Percentiles rank a stretch among this genome's conserved stretches.
Conservation (phyloP, 2,329 filamentous ascomycete species). For the Aspergillus versicolor region DNA sequence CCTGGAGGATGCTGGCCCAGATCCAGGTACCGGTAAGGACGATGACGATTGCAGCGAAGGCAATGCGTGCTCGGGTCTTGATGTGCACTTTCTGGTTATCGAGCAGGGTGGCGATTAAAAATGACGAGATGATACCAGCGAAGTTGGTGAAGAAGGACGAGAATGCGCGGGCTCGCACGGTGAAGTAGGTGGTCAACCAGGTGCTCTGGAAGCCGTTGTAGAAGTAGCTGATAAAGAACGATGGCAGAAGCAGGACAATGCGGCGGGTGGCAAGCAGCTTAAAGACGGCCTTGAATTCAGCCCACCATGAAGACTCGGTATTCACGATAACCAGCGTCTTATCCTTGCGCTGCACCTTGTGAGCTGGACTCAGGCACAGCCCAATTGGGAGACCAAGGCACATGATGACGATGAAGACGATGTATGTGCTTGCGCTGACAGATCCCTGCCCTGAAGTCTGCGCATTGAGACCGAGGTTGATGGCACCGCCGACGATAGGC, state of each 20-base stretch:
- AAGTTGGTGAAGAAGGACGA: conserved; percentile 15
- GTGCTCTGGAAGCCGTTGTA: conserved; percentile 30
- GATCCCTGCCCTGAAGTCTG: conserved; percentile 3
- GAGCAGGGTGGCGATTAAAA: conserved; percentile 9
- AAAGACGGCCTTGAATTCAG: conserved; percentile 12
- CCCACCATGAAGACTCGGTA: conserved; percentile 6
- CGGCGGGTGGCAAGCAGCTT: conserved; percentile 6
- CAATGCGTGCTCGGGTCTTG: conserved; percentile 11
- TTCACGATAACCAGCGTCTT: conserved; percentile 8
- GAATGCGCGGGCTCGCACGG: conserved; percentile 12
- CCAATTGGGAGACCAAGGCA: conserved; percentile 12
- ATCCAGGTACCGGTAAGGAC: conserved; percentile 12
- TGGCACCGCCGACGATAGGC: conserved; percentile 12
- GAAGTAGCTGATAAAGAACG: conserved; percentile 33
- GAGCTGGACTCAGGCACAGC: conserved; percentile 4
- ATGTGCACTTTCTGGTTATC: conserved; percentile 13
- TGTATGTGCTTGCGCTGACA: conserved; percentile 11
- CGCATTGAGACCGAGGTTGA: conserved; percentile 12
- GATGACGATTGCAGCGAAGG: not conserved
- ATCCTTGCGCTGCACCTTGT: conserved; percentile 14
- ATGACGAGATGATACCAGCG: conserved; percentile 11
- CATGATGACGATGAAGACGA: conserved; percentile 16
- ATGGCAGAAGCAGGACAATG: conserved; percentile 19
- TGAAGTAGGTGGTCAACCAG: conserved; percentile 16
- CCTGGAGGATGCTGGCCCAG: conserved; percentile 10